Conservation (phyloP, 1,139 yeast genomes). For the Blastobotrys elegans region DNA sequence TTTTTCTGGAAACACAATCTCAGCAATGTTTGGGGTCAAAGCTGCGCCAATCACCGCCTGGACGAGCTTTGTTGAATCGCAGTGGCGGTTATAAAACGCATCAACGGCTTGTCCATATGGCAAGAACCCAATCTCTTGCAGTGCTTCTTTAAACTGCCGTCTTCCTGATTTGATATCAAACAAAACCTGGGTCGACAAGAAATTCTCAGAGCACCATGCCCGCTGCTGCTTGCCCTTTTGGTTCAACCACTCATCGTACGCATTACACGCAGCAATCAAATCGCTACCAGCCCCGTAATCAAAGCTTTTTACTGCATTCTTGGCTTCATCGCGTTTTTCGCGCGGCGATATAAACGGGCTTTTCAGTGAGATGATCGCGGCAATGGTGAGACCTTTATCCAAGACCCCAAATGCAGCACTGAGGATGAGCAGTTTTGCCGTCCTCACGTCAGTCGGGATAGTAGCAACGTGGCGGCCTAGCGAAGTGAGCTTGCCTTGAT, state of each 20-base stretch:
- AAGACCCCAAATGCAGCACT: conserved; percentile 82
- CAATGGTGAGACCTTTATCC: conserved; percentile 68
- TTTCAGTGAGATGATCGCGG: conserved; percentile 70
- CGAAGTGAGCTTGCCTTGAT: conserved; percentile 55
- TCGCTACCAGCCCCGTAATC: conserved; percentile 57
- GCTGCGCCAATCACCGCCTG: conserved; percentile 74
- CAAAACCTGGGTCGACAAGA: conserved; percentile 57
- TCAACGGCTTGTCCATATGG: conserved; percentile 34
- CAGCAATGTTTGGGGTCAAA: conserved; percentile 74
- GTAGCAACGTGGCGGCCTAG: conserved; percentile 78
- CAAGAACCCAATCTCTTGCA: conserved; percentile 74
- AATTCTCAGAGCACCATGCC: conserved; percentile 56
- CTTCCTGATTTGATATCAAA: conserved; percentile 69
- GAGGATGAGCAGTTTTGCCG: conserved; percentile 74
- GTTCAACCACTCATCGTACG: conserved; percentile 47
- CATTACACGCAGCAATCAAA: conserved; percentile 58
- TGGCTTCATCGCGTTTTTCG: conserved; percentile 63
- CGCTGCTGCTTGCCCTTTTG: conserved; percentile 30
- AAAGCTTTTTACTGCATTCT: conserved; percentile 43
- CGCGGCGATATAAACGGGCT: conserved; percentile 61
- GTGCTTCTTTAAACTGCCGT: conserved; percentile 58
- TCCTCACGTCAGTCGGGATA: conserved; percentile 79
- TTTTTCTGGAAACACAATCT: conserved; percentile 77
- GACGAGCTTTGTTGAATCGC: conserved; percentile 46
- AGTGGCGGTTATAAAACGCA: conserved; percentile 43